phyloP scores from a whole-genome alignment of 441 rosid species.

The Manihot esculenta region DNA sequence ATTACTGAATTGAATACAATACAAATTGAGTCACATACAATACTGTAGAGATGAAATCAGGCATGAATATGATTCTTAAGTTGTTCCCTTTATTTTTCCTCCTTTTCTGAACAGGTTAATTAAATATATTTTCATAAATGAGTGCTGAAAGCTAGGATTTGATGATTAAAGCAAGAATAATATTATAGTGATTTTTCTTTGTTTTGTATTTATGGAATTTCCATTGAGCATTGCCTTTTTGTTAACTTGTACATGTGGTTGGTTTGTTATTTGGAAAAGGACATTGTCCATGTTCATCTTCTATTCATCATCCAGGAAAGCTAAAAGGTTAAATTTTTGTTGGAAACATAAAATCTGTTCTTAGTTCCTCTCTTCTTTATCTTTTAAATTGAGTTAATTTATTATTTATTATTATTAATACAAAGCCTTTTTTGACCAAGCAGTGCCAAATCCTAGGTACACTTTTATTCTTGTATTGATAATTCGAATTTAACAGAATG shows the following conservation, averaged over 20 bases:
- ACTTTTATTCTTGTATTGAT: too few species aligned
- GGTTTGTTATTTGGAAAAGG: background rate
- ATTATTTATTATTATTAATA: background rate
- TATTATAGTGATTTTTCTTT: background rate
- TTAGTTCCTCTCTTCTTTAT: background rate
- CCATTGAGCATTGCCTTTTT: background rate
- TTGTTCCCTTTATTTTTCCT: background rate
- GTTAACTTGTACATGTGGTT: background rate
- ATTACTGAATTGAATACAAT: background rate
- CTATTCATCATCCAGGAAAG: background rate
- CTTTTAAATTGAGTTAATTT: conserved; percentile 2
- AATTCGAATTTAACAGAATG: too few species aligned
- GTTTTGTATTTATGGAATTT: background rate
- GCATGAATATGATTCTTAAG: background rate
- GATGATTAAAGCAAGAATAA: background rate
- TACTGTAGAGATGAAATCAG: background rate
- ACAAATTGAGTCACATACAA: background rate
- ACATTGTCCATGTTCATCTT: background rate
- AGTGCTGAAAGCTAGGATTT: conserved; percentile 1
- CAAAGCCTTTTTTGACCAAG: background rate
- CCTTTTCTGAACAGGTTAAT: background rate
- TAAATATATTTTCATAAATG: background rate
- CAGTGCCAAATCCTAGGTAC: background rate
- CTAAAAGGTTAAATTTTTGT: background rate
- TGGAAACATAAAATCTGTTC: background rate